Base-by-base conservation (phyloP, 108 stramenopile genomes). In the Stephanodiscus triporus region DNA sequence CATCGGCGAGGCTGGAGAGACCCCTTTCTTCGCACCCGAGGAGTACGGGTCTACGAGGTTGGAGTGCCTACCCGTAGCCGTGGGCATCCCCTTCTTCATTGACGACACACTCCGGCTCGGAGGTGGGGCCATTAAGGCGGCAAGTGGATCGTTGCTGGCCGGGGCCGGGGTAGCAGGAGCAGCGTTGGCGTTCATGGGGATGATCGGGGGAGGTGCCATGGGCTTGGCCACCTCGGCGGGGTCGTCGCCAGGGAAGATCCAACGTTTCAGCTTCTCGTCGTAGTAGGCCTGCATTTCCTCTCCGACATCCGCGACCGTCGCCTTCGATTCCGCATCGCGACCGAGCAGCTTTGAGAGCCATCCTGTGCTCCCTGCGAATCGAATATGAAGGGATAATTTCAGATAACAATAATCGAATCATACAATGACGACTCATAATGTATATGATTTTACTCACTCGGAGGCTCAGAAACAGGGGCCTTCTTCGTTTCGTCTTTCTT, bases 71-170 rank as follows among this genome's bases (percentile, higher is more conserved):
- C 59, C 14, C 30, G 63, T 17, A 27, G 48, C 67, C 14, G 79
- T 42, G 0, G 77, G 60, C 22, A 51, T 48, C 30, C 72, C 71
- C 32, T 51, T 78, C 56, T 69, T 81, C 29, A 58, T 67, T 20
- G 70, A 56, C 20, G 75, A 68, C 45, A 66, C 27, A 0, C 60
- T 56, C 19, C 80, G 66, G 42, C 69, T 75, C 22, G 80, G 84
- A 54, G 95, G 93, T 20, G 93, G 95, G 29, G 95, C 95, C 95
- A 96, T 96, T 85, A 96, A 80, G 24, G 91, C 88, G 30, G 93
- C 88, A 16, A 96, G 73, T n/a, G 95, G 92, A 83, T 96, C 95
- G 59, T 77, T 86, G n/a, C 60, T 65, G 50, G 73, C 59, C 51
- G 63, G 14, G 49, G 59, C 43, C 19, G 50, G 17, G 76, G 72